A percentile compares a stretch with the other conserved stretches of the same genome.
Evolutionary conservation across 148 eudicot genomes (phyloP).

Genomic region (Chenopodium formosanum): DNA sequence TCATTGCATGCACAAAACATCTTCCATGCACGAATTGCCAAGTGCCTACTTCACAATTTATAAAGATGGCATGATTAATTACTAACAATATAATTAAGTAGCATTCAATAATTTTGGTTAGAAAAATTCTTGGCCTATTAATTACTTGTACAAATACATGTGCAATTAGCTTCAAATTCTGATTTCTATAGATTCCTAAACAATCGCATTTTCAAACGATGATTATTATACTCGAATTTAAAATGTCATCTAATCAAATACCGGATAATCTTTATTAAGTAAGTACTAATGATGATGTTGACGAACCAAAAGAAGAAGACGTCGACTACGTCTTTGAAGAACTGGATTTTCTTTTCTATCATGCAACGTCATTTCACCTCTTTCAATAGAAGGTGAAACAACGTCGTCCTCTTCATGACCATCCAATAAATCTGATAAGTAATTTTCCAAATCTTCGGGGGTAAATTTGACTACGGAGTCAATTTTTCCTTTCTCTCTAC

Average conservation of each 20-base stretch:
- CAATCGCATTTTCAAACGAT: too few relatives aligned
- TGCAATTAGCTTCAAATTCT: not conserved
- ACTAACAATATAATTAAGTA: too few relatives aligned
- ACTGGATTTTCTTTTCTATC: conserved; percentile 1
- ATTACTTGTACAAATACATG: not conserved
- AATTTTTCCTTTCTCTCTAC: conserved; percentile 26
- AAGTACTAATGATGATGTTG: conserved; percentile 16
- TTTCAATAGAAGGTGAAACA: not conserved
- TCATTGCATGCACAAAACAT: too few relatives aligned
- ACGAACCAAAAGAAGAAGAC: conserved; percentile 24
- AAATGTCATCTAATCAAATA: too few relatives aligned
- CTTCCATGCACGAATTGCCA: too few relatives aligned
- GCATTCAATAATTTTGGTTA: not conserved
- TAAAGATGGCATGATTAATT: too few relatives aligned
- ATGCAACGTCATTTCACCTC: not conserved
- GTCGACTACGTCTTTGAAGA: conserved; percentile 29
- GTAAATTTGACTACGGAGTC: conserved; percentile 52
- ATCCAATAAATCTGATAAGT: conserved; percentile 54
- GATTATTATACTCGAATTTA: too few relatives aligned
- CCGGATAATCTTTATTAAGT: too few relatives aligned
- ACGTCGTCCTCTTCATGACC: conserved; percentile 23
- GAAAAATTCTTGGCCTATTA: not conserved
- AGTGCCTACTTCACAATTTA: too few relatives aligned
- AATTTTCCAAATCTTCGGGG: conserved; percentile 76
- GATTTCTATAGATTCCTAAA: not conserved